Base-by-base conservation (phyloP, 768 basidiomycete genomes). In the Phylloporus sp. region DNA sequence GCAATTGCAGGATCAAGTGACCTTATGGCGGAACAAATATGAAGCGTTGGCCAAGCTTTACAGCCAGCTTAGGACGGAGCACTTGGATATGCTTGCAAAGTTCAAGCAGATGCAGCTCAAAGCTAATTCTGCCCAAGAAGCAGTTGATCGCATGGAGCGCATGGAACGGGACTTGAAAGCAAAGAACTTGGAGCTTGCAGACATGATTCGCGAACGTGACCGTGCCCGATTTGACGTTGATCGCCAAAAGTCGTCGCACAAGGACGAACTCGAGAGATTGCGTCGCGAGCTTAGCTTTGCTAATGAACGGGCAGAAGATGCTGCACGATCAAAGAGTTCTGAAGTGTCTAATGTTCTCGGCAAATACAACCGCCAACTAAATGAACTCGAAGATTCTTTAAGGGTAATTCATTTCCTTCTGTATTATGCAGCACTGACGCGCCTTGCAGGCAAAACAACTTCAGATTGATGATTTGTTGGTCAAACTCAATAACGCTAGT, bases 151-250 rank as follows among this genome's bases (percentile, higher is more conserved):
- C 59, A 97, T 99, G 94, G 97, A 98, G 70, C 79, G 95, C 52
- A 98, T 98, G 94, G 97, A 99, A 67, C 79, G 94, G 29, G 97
- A 99, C 66, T 76, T 98, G 60, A 99, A 98, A 73, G 79, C 91
- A n/a, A 99, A 99, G 80, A 99, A 97, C 65, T 71, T 99, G 49
- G 97, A 98, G 69, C 76, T 99, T 18, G 97, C 97, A 22, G 97
- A 98, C 66, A 99, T 99, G 97, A 88, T 99, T 59, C 82, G 95
- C 41, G 97, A 99, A 70, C 84, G 97, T 29, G 97, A 99, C 66
- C 80, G 95, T 50, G 94, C 95, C 31, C 78, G 97, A 39, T 98
- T 97, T 63, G 97, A 99, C 58, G 75, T 97, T 22, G 97, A 99
- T 65, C 79, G 97, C 20, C 80, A 91, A 66, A 97, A 95, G 73